phyloP scores from a whole-genome alignment of 257 asterid species.

The Gentiana dahurica region DNA sequence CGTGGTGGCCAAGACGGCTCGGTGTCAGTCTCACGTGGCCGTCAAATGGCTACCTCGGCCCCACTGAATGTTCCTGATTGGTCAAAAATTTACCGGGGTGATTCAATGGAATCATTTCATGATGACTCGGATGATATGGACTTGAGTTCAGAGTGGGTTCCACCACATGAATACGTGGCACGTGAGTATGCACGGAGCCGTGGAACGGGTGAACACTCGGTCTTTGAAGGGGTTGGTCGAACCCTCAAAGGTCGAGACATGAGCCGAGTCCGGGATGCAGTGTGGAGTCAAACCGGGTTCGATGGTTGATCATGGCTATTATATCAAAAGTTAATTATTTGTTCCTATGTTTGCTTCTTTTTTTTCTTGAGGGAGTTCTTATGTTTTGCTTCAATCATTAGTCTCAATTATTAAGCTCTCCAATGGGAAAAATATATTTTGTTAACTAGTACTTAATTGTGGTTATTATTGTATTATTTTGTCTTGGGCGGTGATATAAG shows the following conservation, averaged over 20 bases:
- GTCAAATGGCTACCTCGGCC: constrained; percentile 56
- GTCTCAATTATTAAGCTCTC: not conserved
- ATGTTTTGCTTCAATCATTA: not conserved
- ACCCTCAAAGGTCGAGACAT: constrained; percentile 85
- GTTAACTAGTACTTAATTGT: not conserved
- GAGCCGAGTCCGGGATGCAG: constrained; percentile 90
- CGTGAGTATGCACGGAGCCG: constrained; percentile 48
- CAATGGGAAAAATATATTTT: not conserved
- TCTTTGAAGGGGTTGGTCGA: constrained; percentile 75
- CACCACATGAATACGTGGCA: constrained; percentile 80
- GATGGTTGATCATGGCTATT: constrained; percentile 30
- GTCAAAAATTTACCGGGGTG: constrained; percentile 60
- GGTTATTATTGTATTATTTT: not conserved
- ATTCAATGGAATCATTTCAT: constrained; percentile 56
- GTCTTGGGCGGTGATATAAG: constrained; percentile 9
- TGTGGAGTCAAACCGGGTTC: constrained; percentile 93
- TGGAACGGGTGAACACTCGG: constrained; percentile 40
- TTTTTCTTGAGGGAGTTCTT: too few relatives aligned
- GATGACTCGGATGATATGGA: constrained; percentile 39
- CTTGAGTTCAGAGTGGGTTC: constrained; percentile 36
- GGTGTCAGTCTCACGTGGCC: constrained; percentile 31
- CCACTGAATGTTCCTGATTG: constrained; percentile 82
- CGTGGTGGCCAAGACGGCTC: constrained; percentile 29
- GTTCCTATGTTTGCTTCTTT: not conserved
- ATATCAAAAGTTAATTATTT: constrained; percentile 4